A percentile compares a stretch with the other conserved stretches of the same genome.
These are phyloP conservation scores for Oidium heveae DNA, from an alignment of 2,329 filamentous ascomycete species.

Conservation along the genomic window DNA sequence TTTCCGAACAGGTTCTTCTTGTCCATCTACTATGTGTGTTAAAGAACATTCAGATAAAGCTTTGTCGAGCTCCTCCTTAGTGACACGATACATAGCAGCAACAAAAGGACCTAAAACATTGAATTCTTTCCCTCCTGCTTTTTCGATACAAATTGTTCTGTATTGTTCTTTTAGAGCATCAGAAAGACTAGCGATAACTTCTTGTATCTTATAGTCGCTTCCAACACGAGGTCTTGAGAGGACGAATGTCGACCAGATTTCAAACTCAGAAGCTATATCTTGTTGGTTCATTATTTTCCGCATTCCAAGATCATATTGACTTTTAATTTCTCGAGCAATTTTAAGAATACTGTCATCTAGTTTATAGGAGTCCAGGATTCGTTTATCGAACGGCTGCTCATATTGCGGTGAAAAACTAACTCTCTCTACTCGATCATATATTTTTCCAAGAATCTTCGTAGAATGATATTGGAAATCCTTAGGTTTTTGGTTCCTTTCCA, in stretches of 20 bases:
- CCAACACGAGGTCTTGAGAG: conserved; percentile 46
- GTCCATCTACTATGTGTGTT: conserved; percentile 16
- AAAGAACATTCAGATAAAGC: conserved; percentile 26
- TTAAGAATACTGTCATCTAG: conserved; percentile 28
- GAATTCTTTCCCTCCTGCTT: conserved; percentile 33
- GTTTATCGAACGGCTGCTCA: conserved; percentile 45
- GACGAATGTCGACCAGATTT: conserved; percentile 72
- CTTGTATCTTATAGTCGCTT: conserved; percentile 65
- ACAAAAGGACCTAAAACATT: conserved; percentile 43
- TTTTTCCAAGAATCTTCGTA: conserved; percentile 43
- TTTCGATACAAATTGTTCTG: conserved; percentile 36
- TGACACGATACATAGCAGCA: conserved; percentile 71
- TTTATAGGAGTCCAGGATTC: conserved; percentile 40
- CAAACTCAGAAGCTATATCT: conserved; percentile 67
- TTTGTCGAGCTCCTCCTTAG: conserved; percentile 39
- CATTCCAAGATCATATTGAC: conserved; percentile 51
- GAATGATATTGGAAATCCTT: conserved; percentile 35
- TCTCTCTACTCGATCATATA: conserved; percentile 50
- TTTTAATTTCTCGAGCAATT: conserved; percentile 41
- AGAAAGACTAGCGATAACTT: conserved; percentile 51
- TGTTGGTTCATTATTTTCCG: conserved; percentile 65
- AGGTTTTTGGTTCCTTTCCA: conserved; percentile 37
- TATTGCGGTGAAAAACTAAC: conserved; percentile 52
- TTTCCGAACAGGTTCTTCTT: conserved; percentile 15
- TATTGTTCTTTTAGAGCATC: conserved; percentile 42